Evolutionary conservation across 768 basidiomycete genomes (phyloP).

Genomic region (Dioszegia crocea): DNA sequence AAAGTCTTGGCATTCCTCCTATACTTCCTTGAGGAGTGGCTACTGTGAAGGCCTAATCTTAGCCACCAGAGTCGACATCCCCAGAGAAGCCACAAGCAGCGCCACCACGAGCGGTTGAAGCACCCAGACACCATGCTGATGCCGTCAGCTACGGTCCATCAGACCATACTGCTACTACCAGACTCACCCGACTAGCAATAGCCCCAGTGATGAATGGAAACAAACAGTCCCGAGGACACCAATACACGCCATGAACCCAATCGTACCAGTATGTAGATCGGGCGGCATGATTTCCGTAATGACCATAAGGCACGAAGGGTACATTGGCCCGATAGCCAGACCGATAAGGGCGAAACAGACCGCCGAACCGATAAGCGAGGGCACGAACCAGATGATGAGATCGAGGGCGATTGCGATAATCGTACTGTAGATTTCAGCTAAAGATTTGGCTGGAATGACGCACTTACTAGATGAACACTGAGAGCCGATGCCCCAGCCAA

Average conservation of each 20-base stretch:
- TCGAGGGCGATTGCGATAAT: conserved; percentile 54
- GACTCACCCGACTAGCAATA: conserved; percentile 28
- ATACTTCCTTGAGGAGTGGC: no score
- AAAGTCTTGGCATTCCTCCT: no score
- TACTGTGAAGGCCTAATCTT: no score
- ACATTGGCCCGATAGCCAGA: conserved; percentile 67
- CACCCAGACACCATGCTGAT: conserved; percentile 37
- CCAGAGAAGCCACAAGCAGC: conserved; percentile 19
- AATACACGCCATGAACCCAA: conserved; percentile 50
- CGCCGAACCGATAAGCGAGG: conserved; percentile 61
- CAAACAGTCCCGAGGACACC: conserved; percentile 50
- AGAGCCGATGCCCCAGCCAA: conserved; percentile 48
- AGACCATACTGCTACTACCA: background rate
- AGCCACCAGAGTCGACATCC: conserved; percentile 34
- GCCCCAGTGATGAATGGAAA: conserved; percentile 49
- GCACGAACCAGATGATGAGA: conserved; percentile 65
- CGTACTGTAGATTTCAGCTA: no score
- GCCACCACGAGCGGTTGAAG: conserved; percentile 38
- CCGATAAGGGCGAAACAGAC: conserved; percentile 65
- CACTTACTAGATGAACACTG: conserved; percentile 50
- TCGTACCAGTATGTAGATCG: conserved; percentile 62
- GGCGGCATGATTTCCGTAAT: conserved; percentile 65
- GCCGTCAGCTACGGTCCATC: background rate
- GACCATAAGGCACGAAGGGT: conserved; percentile 57
- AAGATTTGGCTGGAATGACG: background rate